Evolutionary conservation across 1,139 yeast species (phyloP), one percentile per base, ranked within the genome.

Genomic region (Yamadazyma sp.): DNA sequence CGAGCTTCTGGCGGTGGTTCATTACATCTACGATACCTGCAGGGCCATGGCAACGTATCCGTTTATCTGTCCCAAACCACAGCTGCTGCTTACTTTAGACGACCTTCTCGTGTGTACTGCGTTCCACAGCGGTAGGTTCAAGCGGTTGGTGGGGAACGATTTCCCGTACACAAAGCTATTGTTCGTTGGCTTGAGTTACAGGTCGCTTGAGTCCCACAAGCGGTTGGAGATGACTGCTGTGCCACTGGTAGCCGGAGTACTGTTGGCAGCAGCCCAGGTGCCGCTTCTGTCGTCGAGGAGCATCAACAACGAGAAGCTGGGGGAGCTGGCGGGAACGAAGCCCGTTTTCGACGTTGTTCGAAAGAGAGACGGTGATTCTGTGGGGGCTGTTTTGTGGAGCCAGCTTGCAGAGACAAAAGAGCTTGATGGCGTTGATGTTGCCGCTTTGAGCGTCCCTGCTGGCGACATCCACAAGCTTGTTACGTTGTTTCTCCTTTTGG

Each of bases 401-500:
- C 34, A n/a, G 37, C 40, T 33, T 42, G 57, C 17, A 35, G 46
- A 29, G 4, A 41, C 63, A 2, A 45, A 46, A 26, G 39, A 43
- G 7, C 56, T 50, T 38, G 70, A 64, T 42, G 52, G 45, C 4
- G 46, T 64, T 6, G 72, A 74, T 18, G 36, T 69, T 0, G 55
- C 60, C 1, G 46, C 54, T 1, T 46, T 73, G 36, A 43, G 46
- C 2, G 44, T 81, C 1, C 52, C 64, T 1, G 74, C 73, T 0
- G 40, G 50, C 0, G 63, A 59, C 5, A 43, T 79, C 30, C 56
- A 61, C 8, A 61, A 59, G 6, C 36, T 80, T 1, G 32, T 80
- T 4, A 64, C 81, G 0, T 67, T 80, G 44, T 46, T 73, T 16
- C 56, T 79, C 23, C 46, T 66, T 1, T 44, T 74, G 2, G 48